A percentile compares a stretch with the other conserved stretches of the same genome.
Evolutionary conservation across 306 rosid genomes (phyloP).

Genomic region (Biancaea sappan): DNA sequence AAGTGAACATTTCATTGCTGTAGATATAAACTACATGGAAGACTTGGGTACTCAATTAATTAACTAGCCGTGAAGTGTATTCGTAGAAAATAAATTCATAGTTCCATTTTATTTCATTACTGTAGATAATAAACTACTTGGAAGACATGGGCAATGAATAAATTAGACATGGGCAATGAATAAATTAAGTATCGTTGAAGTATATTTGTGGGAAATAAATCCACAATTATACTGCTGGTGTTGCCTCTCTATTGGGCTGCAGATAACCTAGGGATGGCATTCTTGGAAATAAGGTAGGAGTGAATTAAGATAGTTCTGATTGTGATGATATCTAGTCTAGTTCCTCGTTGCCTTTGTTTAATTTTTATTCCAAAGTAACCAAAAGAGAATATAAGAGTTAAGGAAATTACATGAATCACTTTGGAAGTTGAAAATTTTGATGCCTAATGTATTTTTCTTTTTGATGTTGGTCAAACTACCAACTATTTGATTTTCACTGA

Average conservation of each 20-base stretch:
- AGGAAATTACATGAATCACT: background rate
- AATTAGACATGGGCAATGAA: too few relatives aligned
- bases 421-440: background rate
- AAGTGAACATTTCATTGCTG: background rate
- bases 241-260: background rate
- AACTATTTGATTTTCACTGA: conserved; percentile 1
- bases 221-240: background rate
- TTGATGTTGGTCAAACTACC: background rate
- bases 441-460: background rate
- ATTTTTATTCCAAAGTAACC: background rate
- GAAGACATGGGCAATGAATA: background rate
- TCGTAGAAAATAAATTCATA: background rate
- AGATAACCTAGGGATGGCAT: background rate
- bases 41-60: background rate
- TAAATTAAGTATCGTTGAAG: too few relatives aligned
- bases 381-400: background rate
- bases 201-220: background rate
- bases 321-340: background rate
- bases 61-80: background rate
- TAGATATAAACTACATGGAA: conserved; percentile 1
- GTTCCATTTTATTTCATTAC: background rate
- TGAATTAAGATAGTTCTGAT: background rate
- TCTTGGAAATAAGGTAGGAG: background rate
- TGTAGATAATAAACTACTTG: background rate
- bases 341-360: background rate